Conservation (phyloP, 805 yeast species). For the Starmerella floris region DNA sequence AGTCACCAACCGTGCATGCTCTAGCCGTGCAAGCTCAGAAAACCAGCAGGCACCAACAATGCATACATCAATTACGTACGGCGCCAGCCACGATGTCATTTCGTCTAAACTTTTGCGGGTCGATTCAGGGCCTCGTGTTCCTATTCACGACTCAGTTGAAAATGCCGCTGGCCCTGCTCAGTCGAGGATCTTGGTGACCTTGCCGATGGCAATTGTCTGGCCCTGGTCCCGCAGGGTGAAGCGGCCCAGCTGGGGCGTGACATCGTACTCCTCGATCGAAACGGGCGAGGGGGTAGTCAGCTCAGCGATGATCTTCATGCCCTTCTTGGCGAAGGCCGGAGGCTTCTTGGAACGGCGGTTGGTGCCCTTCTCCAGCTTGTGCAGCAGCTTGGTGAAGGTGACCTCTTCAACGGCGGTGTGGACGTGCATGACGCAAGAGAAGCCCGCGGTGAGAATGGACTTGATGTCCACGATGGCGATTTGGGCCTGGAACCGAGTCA, state of each 20-base stretch:
- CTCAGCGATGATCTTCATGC: slow-evolving; percentile 93
- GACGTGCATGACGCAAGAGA: slow-evolving; percentile 95
- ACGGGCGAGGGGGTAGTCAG: slow-evolving; percentile 77
- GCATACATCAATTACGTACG: too few relatives aligned
- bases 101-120: too few relatives aligned
- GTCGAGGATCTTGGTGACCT: slow-evolving; percentile 69
- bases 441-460: slow-evolving; percentile 88
- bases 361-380: slow-evolving; percentile 91
- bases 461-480: slow-evolving; percentile 93
- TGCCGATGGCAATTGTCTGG: slow-evolving; percentile 95
- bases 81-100: too few relatives aligned
- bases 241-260: slow-evolving; percentile 93
- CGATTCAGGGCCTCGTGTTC: too few relatives aligned
- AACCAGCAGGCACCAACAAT: too few relatives aligned
- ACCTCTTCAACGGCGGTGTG: slow-evolving; percentile 98
- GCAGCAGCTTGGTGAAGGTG: slow-evolving; percentile 62
- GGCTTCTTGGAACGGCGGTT: slow-evolving; percentile 93
- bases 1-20: too few relatives aligned
- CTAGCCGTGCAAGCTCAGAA: too few relatives aligned
- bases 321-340: slow-evolving; percentile 96
- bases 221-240: slow-evolving; percentile 98
- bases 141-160: too few relatives aligned
- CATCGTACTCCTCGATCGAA: slow-evolving; percentile 84
- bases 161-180: too few relatives aligned
- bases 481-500: slow-evolving; percentile 85